A percentile compares a stretch with the other conserved stretches of the same genome.
Conservation (phyloP, 2,329 filamentous ascomycete species). For the Graphiopsis chlorocephala region DNA sequence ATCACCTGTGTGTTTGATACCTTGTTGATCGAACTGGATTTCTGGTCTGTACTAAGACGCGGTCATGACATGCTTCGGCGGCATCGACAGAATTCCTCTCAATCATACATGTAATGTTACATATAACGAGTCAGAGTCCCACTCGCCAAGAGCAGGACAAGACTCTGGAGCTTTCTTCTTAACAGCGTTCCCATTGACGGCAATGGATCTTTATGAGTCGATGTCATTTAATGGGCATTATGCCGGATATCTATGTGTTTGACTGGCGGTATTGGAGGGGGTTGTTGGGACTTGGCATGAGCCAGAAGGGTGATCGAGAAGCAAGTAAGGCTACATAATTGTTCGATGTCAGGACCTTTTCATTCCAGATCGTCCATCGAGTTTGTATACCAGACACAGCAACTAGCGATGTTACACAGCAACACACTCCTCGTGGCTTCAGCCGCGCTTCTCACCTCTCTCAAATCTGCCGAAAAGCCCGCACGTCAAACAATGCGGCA, state of each 20-base stretch:
- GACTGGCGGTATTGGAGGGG: background rate
- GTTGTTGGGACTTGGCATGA: background rate
- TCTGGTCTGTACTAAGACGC: background rate
- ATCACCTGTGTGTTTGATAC: too few relatives aligned
- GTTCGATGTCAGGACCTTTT: background rate
- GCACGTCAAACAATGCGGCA: constrained; percentile 28
- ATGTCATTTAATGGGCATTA: background rate
- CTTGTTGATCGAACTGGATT: background rate
- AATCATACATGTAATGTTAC: too few relatives aligned
- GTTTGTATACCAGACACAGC: background rate
- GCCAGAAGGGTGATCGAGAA: too few relatives aligned
- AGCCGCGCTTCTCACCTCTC: background rate
- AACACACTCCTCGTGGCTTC: background rate
- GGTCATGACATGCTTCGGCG: background rate
- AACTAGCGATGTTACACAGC: background rate
- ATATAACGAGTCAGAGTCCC: background rate
- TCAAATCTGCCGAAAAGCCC: constrained; percentile 12
- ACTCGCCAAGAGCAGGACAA: background rate
- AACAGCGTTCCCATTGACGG: background rate
- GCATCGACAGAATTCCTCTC: background rate
- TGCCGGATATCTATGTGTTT: background rate
- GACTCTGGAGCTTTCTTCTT: background rate
- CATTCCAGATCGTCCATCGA: background rate
- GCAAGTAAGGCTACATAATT: background rate
- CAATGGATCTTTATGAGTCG: background rate